These are phyloP conservation scores for Hylodesmum podocarpum DNA, from an alignment of 306 rosid species.

Conservation along the genomic window DNA sequence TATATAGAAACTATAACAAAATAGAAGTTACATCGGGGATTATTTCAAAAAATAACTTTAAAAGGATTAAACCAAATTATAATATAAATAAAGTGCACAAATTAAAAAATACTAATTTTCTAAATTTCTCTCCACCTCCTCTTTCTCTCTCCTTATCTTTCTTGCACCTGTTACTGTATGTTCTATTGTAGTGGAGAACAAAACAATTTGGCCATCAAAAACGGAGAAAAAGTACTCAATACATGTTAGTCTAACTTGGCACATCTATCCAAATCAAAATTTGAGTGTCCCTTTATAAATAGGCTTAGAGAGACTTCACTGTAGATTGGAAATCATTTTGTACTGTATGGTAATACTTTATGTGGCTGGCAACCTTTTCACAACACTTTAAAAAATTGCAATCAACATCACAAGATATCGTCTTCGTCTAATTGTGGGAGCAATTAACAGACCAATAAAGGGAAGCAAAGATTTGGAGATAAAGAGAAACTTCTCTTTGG, in stretches of 20 bases:
- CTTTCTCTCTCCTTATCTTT: not conserved
- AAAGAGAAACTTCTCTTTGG: no score
- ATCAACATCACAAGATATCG: not conserved
- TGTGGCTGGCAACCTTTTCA: not conserved
- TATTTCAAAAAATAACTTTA: no score
- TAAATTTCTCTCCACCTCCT: not conserved
- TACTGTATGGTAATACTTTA: not conserved
- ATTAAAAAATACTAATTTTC: not conserved
- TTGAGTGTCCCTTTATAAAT: not conserved
- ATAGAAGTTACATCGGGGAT: no score
- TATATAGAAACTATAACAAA: no score
- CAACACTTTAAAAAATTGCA: not conserved
- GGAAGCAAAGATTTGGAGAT: no score
- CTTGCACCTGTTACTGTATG: not conserved
- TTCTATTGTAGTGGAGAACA: not conserved
- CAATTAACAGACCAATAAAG: no score
- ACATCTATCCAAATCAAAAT: not conserved
- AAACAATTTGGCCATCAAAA: not conserved
- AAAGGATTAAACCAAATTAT: no score
- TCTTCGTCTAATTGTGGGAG: no score
- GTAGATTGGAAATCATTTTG: not conserved
- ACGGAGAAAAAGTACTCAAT: not conserved
- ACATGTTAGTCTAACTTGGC: not conserved
- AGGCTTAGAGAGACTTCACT: not conserved
- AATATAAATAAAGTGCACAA: no score